phyloP scores from a whole-genome alignment of 805 yeast species.

The Diddensiella caesifluorescens region DNA sequence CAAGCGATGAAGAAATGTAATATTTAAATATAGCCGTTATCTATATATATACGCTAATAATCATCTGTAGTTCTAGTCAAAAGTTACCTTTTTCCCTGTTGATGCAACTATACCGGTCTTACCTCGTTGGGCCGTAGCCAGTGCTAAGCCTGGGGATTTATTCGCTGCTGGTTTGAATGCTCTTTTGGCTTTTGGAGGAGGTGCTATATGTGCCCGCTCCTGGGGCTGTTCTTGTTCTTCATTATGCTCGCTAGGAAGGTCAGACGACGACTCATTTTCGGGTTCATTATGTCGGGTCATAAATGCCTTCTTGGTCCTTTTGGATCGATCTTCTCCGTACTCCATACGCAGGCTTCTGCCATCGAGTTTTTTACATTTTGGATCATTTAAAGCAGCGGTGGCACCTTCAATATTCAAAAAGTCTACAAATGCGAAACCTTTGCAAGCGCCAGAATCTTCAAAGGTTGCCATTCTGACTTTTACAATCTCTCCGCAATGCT shows the following conservation, averaged over 20 bases:
- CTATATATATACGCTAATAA: no score
- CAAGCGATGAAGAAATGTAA: slow-evolving; percentile 1
- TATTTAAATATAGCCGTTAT: no score
- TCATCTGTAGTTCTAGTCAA: no score
- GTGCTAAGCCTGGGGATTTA: slow-evolving; percentile 63
- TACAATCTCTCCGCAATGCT: slow-evolving; percentile 83
- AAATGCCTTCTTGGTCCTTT: slow-evolving; percentile 37
- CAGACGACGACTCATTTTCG: slow-evolving; percentile 5
- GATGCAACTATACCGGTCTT: slow-evolving; percentile 85
- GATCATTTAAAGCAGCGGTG: slow-evolving; percentile 73
- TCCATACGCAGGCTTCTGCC: slow-evolving; percentile 80
- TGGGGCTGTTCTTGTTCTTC: background rate
- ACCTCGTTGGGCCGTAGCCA: slow-evolving; percentile 84
- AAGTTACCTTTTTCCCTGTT: no score
- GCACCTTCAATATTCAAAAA: slow-evolving; percentile 78
- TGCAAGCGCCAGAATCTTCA: slow-evolving; percentile 92
- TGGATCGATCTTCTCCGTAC: slow-evolving; percentile 91
- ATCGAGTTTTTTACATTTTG: slow-evolving; percentile 56
- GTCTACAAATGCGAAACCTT: slow-evolving; percentile 92
- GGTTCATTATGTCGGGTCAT: slow-evolving; percentile 8
- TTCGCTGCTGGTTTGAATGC: background rate
- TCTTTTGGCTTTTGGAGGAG: slow-evolving; percentile 5
- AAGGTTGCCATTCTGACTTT: slow-evolving; percentile 96
- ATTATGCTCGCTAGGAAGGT: background rate
- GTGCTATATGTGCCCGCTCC: slow-evolving; percentile 10